These are phyloP conservation scores for Bonia amplexicaulis DNA, from an alignment of 176 grass and related monocot species.

Conservation along the genomic window DNA sequence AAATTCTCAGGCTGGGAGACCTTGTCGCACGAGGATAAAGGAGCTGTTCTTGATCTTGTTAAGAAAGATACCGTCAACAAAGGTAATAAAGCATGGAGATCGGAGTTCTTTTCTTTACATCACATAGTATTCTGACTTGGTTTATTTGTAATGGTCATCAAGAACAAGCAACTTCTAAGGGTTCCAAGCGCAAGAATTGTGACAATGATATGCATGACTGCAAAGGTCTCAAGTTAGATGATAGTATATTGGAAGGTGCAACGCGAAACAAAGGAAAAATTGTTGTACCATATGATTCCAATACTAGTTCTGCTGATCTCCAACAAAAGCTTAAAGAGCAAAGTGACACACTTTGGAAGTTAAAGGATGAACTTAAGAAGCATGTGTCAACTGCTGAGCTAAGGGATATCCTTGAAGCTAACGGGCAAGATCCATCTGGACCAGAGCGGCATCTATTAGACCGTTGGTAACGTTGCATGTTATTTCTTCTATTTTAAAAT, in stretches of 20 bases:
- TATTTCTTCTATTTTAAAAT: constrained; percentile 18
- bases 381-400: constrained; percentile 71
- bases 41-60: constrained; percentile 49
- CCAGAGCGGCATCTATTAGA: constrained; percentile 79
- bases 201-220: constrained; percentile 14
- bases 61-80: constrained; percentile 39
- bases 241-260: constrained; percentile 39
- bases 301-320: constrained; percentile 39
- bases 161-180: constrained; percentile 55
- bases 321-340: constrained; percentile 72
- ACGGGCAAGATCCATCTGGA: constrained; percentile 77
- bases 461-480: constrained; percentile 54
- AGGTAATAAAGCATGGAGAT: constrained; percentile 35
- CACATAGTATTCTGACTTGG: constrained; percentile 22
- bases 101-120: background rate
- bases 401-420: constrained; percentile 81
- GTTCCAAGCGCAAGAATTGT: constrained; percentile 65
- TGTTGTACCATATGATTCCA: constrained; percentile 30
- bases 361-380: constrained; percentile 89
- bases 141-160: constrained; percentile 26
- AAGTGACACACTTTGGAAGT: constrained; percentile 77
- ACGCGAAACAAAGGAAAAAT: constrained; percentile 27
- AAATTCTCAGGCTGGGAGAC: constrained; percentile 81
- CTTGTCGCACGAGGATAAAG: constrained; percentile 59
- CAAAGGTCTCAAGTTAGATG: constrained; percentile 58